A percentile compares a stretch with the other conserved stretches of the same genome.
These are phyloP conservation scores for Brassica hybrid DNA, from an alignment of 441 rosid genomes.

Conservation along the genomic window DNA sequence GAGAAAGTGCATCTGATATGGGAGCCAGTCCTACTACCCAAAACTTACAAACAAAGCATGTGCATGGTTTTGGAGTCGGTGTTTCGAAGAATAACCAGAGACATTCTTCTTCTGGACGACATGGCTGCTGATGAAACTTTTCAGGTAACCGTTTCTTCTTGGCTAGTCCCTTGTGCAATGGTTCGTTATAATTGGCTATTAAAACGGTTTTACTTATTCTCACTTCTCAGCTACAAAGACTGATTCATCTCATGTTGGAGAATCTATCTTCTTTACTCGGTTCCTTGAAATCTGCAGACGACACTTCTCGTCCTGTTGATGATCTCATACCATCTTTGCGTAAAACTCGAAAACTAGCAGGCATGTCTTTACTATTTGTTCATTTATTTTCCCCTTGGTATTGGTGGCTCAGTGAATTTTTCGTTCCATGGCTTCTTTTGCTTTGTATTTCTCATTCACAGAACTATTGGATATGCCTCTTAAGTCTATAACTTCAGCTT, in stretches of 20 bases:
- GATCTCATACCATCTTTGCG: slow-evolving; percentile 77
- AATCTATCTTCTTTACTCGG: slow-evolving; percentile 68
- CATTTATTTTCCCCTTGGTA: background rate
- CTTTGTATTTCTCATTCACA: slow-evolving; percentile 37
- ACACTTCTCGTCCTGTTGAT: slow-evolving; percentile 50
- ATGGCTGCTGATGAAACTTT: slow-evolving; percentile 99
- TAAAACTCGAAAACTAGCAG: slow-evolving; percentile 89
- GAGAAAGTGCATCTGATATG: slow-evolving; percentile 94
- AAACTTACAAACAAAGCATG: slow-evolving; percentile 87
- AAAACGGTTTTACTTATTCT: slow-evolving; percentile 25
- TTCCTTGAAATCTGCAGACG: slow-evolving; percentile 58
- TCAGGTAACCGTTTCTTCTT: slow-evolving; percentile 54
- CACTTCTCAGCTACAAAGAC: slow-evolving; percentile 80
- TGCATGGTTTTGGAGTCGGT: slow-evolving; percentile 81
- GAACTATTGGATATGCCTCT: slow-evolving; percentile 94
- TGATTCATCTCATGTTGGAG: slow-evolving; percentile 83
- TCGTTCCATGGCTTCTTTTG: too few relatives aligned
- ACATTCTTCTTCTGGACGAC: slow-evolving; percentile 91
- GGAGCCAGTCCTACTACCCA: slow-evolving; percentile 86
- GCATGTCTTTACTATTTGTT: slow-evolving; percentile 44
- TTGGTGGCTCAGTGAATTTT: slow-evolving; percentile 2
- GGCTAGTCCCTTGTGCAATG: slow-evolving; percentile 7
- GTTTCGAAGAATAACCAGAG: slow-evolving; percentile 72
- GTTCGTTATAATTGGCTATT: slow-evolving; percentile 21
- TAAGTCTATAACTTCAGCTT: slow-evolving; percentile 75